phyloP scores from a whole-genome alignment of 805 yeast genomes.

The Hemisphaericaspora nanyangensis region DNA sequence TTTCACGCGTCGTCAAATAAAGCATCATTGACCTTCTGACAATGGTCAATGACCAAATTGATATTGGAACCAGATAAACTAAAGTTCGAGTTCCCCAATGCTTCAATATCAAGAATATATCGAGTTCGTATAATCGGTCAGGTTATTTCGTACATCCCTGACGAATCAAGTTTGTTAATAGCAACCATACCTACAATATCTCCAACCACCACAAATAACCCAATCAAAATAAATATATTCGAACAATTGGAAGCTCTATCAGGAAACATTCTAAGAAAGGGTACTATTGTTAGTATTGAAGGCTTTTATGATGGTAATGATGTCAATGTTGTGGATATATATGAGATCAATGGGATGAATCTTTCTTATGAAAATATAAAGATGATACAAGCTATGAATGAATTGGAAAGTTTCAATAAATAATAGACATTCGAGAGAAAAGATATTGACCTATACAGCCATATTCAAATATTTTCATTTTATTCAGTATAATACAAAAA shows the following conservation, averaged over 20 bases:
- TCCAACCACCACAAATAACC: neutral
- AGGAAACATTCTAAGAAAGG: constrained; percentile 12
- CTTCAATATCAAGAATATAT: constrained; percentile 16
- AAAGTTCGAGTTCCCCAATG: constrained; percentile 17
- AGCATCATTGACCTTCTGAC: too few relatives aligned
- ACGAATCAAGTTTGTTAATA: constrained; percentile 12
- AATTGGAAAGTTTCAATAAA: neutral
- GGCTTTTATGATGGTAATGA: constrained; percentile 29
- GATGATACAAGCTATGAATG: constrained; percentile 1
- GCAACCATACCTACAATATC: constrained; percentile 1
- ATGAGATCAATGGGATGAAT: constrained; percentile 11
- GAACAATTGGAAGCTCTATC: constrained; percentile 7
- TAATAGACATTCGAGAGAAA: too few relatives aligned
- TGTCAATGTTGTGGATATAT: constrained; percentile 21
- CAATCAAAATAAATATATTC: constrained; percentile 8
- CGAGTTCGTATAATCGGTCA: constrained; percentile 29
- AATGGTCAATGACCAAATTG: constrained; percentile 26
- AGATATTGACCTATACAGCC: too few relatives aligned
- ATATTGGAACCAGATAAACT: constrained; percentile 24
- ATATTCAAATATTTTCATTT: too few relatives aligned
- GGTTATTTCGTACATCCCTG: constrained; percentile 16
- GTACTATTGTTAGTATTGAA: constrained; percentile 24
- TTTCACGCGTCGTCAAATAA: too few relatives aligned
- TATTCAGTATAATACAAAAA: too few relatives aligned
- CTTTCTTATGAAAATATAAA: constrained; percentile 2